Evolutionary conservation across 2,329 filamentous ascomycete species (phyloP), one percentile per base, ranked within the genome.

Genomic region (Neonectria coccinea): DNA sequence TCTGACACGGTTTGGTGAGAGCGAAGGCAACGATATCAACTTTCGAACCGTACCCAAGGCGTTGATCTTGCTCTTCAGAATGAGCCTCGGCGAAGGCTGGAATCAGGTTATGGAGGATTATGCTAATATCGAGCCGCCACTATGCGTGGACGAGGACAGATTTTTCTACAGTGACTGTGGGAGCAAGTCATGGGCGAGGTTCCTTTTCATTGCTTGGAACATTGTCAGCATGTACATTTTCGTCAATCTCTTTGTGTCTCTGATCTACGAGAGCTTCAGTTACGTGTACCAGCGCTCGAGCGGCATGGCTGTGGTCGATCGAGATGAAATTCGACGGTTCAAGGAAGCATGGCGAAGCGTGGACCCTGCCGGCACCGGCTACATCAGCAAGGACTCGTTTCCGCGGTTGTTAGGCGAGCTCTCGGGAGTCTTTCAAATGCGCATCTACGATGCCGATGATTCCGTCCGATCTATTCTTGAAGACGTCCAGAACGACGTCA

Each of bases 181-280:
- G 63, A 97, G 95, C 80, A 87, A 89, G 55, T 87, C 89, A 42
- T 99, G 96, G 94, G 94, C 96, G 8, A 87, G 94, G 56, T 88
- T 90, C 36, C 84, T 99, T 10, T 99, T 99, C 82, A 94, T 98
- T 62, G 89, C 91, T 5, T 99, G 96, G 96, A 99, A 99, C 82
- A 95, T 99, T 74, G 87, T 99, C 79, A 98, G 95, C 91, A 99
- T 99, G 96, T 99, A 99, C 81, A 97, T 99, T 74, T 99, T 99
- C 75, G 95, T 98, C 76, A 97, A 95, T 75, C 83, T 99, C 76
- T 99, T 99, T 79, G 95, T 99, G 64, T 99, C 96, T 53, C 89
- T 99, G 77, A 99, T 99, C 72, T 99, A 97, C 81, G 96, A 99
- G 82, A 98, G 94, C 80, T 99, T 99, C 85, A 97, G 94, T 78